Evolutionary conservation across 1,284 basidiomycete species (phyloP), one percentile per base, ranked within the genome.

Genomic region (Chiua sp.): DNA sequence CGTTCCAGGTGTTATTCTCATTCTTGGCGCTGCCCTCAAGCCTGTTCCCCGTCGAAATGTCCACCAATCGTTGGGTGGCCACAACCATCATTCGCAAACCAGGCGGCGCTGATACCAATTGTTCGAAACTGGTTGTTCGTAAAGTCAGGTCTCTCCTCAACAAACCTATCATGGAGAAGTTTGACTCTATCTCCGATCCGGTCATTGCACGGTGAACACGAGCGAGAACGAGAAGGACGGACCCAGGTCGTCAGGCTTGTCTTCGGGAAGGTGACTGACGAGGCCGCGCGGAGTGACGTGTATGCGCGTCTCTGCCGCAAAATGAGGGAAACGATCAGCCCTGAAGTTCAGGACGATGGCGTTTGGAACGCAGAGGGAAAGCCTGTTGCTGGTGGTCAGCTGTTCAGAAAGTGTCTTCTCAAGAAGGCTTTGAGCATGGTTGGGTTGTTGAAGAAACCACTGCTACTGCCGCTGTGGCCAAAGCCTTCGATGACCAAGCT

Each of bases 91-190:
- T 50, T 16, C 73, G 63, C 48, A 72, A 64, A 15, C 44, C 59
- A 23, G 51, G 22, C 8, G 2, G 77, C 62, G 69, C 61, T 22
- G 88, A 92, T 53, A 75, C 81, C 20, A 90, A 92, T 57, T 90
- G 92, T 6, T 88, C 92, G 1, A 91, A 92, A 68, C 78, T 91
- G 65, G 93, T 98, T 37, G 94, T 97, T 70, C 90, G 95, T 61
- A 98, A 98, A 80, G 96, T 98, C 81, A 96, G 94, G 79, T 82
- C 81, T 55, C 78, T 98, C 63, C 90, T 99, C 71, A 98, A 98
- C 87, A 98, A 97, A 81, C 87, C 98, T 53, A 97, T 96, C 2
- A 91, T 96, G 85, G 95, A 98, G 81, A 94, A 93, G 74, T 98
- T 98, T 82, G 94, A 97, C 68, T 91, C 92, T 10, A 98, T 98